Conservation (phyloP, 2,329 filamentous ascomycete genomes). For the Tolypocladium endophyticum region DNA sequence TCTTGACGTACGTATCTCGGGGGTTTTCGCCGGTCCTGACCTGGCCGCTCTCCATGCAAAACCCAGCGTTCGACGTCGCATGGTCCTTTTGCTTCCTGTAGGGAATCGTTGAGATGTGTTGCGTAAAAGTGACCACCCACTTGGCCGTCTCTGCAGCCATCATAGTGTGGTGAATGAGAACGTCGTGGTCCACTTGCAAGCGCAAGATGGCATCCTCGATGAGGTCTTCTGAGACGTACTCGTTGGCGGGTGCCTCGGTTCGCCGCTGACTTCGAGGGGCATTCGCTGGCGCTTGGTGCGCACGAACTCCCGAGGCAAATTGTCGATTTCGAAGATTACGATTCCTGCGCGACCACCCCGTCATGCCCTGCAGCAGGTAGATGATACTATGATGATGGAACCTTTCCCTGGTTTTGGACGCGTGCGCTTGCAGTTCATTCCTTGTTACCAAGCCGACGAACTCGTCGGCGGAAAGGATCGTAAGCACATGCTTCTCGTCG, state of each 20-base stretch:
- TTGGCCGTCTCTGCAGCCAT: conserved; percentile 53
- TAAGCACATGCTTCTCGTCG: conserved; percentile 51
- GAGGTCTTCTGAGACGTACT: conserved; percentile 54
- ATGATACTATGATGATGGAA: conserved; percentile 47
- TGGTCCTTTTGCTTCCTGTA: conserved; percentile 49
- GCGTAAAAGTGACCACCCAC: conserved; percentile 65
- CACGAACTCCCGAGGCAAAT: conserved; percentile 54
- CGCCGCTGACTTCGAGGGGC: conserved; percentile 22
- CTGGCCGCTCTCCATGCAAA: conserved; percentile 73
- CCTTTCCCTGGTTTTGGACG: conserved; percentile 40
- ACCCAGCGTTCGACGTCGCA: conserved; percentile 44
- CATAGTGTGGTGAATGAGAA: conserved; percentile 60
- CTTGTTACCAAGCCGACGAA: conserved; percentile 51
- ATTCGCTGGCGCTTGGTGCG: conserved; percentile 18
- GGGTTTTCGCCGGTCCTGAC: conserved; percentile 58
- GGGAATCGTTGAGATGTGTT: conserved; percentile 67
- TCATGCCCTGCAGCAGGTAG: conserved; percentile 63
- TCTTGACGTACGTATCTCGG: conserved; percentile 58
- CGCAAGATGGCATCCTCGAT: conserved; percentile 62
- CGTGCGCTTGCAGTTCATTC: conserved; percentile 46
- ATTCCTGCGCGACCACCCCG: conserved; percentile 57
- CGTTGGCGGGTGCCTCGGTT: conserved; percentile 24
- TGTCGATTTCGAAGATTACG: conserved; percentile 55
- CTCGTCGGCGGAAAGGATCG: conserved; percentile 50
- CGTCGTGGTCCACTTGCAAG: conserved; percentile 57